A percentile compares a stretch with the other conserved stretches of the same genome.
phyloP scores from a whole-genome alignment of 169 alveolate species.

The Eimeria zaria region DNA sequence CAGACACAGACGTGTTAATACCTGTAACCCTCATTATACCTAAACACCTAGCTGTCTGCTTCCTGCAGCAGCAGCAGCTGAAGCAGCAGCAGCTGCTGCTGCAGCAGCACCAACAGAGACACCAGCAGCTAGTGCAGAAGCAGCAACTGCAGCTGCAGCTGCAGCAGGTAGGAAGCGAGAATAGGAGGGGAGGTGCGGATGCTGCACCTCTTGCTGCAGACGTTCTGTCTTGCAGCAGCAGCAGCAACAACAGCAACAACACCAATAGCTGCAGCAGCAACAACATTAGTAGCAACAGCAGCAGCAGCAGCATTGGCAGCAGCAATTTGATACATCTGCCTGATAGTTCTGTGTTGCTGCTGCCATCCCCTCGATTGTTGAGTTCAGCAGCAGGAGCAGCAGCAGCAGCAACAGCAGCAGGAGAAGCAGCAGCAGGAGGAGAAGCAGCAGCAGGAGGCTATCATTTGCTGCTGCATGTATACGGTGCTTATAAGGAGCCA shows the following conservation, averaged over 20 bases:
- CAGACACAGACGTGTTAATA: not conserved
- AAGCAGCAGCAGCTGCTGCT: not conserved
- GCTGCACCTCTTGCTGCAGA: not conserved
- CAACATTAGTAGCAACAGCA: not conserved
- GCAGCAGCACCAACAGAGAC: not conserved
- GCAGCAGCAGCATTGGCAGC: conserved; percentile 14
- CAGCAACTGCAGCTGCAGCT: not conserved
- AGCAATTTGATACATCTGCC: not conserved
- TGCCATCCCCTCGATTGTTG: not conserved
- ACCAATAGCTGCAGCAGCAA: not conserved
- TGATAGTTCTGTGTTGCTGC: not conserved
- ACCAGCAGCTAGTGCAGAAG: no score
- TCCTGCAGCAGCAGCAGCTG: conserved; percentile 14
- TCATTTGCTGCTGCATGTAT: conserved; percentile 3
- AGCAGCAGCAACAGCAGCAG: no score
- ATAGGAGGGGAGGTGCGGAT: no score
- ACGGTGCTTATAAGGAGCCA: conserved; percentile 12
- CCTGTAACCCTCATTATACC: not conserved
- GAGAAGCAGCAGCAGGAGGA: no score
- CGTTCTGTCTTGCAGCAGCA: not conserved
- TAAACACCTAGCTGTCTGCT: not conserved
- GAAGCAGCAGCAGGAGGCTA: not conserved
- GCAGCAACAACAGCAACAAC: not conserved
- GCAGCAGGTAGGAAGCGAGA: not conserved
- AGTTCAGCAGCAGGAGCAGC: conserved; percentile 17